Conservation (phyloP, 176 grass and related monocot genomes). For the Lolium rigidum region DNA sequence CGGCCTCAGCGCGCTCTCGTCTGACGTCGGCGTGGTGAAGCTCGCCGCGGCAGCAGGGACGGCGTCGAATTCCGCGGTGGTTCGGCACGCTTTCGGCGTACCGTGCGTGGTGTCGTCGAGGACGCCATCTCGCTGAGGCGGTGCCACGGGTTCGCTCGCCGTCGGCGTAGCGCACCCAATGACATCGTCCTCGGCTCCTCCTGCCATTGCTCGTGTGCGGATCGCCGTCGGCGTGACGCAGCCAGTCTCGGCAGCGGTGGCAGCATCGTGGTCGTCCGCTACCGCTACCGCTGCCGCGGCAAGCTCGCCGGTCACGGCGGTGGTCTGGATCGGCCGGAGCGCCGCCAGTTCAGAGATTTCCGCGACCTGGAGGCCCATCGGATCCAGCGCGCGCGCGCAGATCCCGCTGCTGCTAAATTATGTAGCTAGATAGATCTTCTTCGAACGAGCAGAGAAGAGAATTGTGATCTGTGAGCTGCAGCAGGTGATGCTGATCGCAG, state of each 20-base stretch:
- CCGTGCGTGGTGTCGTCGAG: slow-evolving; percentile 23
- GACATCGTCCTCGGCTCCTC: slow-evolving; percentile 21
- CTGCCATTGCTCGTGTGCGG: background rate
- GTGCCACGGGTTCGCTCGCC: background rate
- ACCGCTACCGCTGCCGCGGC: slow-evolving; percentile 19
- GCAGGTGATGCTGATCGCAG: background rate
- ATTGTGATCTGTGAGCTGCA: background rate
- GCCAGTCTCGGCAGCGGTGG: background rate
- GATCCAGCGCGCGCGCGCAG: background rate
- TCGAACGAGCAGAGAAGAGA: background rate
- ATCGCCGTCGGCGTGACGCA: slow-evolving; percentile 50
- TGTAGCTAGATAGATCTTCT: background rate
- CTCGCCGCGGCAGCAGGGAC: background rate
- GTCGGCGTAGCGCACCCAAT: slow-evolving; percentile 32
- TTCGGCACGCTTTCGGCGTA: slow-evolving; percentile 48
- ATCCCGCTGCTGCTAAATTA: background rate
- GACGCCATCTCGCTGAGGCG: background rate
- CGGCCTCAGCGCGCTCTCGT: slow-evolving; percentile 34
- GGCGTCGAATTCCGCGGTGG: background rate
- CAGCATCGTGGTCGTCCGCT: slow-evolving; percentile 7
- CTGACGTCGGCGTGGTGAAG: slow-evolving; percentile 42
- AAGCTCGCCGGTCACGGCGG: background rate
- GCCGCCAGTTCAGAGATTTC: slow-evolving; percentile 53
- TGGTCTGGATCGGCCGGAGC: slow-evolving; percentile 49
- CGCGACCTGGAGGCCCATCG: slow-evolving; percentile 57